Base-by-base conservation (phyloP, 139 green algal genomes). In the Asterochloris sp. region DNA sequence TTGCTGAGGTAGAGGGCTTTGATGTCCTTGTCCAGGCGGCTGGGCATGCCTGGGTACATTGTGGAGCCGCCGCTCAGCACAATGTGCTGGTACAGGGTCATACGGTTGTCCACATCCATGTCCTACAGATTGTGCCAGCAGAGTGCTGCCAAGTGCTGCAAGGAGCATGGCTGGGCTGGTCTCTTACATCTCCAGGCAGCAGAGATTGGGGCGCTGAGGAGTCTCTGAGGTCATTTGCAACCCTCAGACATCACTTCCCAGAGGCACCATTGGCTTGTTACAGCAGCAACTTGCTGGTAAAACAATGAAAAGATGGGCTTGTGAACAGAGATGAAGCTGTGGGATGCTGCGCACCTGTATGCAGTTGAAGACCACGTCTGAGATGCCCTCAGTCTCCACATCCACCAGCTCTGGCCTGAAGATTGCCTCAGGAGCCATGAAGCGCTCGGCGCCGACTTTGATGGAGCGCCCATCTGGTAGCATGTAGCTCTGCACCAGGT, bases 81-180 rank as follows among this genome's bases (percentile, higher is more conserved):
- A 27, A 97, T 92, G 81, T 95, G 88, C 67, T 90, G 79, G 86
- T 96, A 96, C 75, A 97, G 81, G 54, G 63, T 47, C 81, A 90
- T 88, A 26, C 94, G 89, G 82, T 93, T 95, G 87, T 97, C 92
- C 23, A 97, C 93, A 86, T 93, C 91, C 86, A 88, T 91, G 8
- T 95, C 93, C 90, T 97, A 91, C 64, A 66, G 0, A 27, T 12
- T 0, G 28, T 14, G 16, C 28, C 74, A 79, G 29, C 74, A 79
- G 29, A 62, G 28, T 26, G 9, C n/a, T 54, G 38, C 38, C 38
- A 54, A 54, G 38, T 6, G 38, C 38, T 54, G 38, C 38, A 54
- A 54, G 38, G 38, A 54, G 38, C 38, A 54, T 6, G 38, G 38
- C 38, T 54, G 38, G 38, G 2, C 38, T 54, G 4, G 38, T 6